Evolutionary conservation across 257 asterid species (phyloP).

Genomic region (Nicotiana obtusifolia): DNA sequence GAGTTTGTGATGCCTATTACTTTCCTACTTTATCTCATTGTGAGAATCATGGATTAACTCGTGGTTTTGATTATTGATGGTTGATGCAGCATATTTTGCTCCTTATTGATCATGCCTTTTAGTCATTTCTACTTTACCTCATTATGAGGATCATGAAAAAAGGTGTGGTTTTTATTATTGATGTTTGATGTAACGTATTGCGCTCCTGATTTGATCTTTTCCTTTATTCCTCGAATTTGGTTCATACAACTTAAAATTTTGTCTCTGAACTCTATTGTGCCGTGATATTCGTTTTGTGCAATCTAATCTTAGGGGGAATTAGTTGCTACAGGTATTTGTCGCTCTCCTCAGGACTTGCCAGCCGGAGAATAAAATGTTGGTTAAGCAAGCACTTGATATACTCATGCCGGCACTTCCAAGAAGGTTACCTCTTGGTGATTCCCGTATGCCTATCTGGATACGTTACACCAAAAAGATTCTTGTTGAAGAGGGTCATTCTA

Average conservation of each 20-base stretch:
- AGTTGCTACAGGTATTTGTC: conserved; percentile 76
- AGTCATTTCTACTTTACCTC: not conserved
- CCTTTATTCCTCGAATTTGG: not conserved
- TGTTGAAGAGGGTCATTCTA: conserved; percentile 98
- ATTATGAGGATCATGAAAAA: not conserved
- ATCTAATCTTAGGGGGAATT: conserved; percentile 2
- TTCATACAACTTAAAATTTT: not conserved
- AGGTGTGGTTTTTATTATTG: not conserved
- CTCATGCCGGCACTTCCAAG: conserved; percentile 99
- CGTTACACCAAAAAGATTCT: conserved; percentile 96
- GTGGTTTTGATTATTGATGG: not conserved
- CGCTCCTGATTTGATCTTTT: not conserved
- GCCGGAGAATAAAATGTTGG: conserved; percentile 95
- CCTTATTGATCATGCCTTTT: not conserved
- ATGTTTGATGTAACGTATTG: not conserved
- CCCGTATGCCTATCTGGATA: conserved; percentile 99
- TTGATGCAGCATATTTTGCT: not conserved
- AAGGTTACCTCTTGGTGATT: conserved; percentile 95
- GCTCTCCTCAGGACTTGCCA: conserved; percentile 98
- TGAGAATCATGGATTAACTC: not conserved
- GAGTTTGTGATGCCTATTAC: not conserved
- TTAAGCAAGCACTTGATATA: conserved; percentile 97
- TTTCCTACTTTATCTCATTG: not conserved
- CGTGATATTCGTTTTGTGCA: not conserved
- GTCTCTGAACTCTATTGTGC: not conserved